These are phyloP conservation scores for Metschnikowia matae DNA, from an alignment of 805 yeast species.

Conservation along the genomic window DNA sequence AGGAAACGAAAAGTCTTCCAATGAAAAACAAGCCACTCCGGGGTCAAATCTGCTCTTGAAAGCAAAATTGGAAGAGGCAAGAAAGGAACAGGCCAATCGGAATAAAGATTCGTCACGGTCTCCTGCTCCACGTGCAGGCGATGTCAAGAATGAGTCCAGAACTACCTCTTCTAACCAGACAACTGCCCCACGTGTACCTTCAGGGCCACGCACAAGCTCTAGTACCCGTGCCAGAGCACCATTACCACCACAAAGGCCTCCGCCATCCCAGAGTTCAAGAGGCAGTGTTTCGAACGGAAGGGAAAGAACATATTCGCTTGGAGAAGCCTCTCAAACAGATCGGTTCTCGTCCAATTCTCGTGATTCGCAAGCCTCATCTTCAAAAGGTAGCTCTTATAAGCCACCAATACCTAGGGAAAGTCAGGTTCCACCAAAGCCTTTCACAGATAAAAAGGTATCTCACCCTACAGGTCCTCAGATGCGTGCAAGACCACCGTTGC, in stretches of 20 bases:
- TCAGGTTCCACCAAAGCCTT: background rate
- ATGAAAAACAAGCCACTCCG: no score
- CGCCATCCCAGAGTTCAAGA: conserved; percentile 7
- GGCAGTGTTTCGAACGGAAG: conserved; percentile 7
- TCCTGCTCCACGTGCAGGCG: background rate
- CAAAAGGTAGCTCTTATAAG: background rate
- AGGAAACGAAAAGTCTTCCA: background rate
- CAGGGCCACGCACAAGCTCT: background rate
- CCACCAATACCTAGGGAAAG: background rate
- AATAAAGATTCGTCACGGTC: background rate
- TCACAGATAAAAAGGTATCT: background rate
- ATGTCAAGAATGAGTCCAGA: background rate
- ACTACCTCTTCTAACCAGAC: background rate
- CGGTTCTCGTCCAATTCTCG: background rate
- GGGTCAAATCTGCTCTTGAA: conserved; percentile 11
- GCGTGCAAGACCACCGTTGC: conserved; percentile 8
- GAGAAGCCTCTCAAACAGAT: conserved; percentile 3
- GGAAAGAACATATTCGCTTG: conserved; percentile 7
- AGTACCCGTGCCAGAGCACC: conserved; percentile 17
- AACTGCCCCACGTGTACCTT: background rate
- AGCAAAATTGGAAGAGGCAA: conserved; percentile 22
- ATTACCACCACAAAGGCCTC: conserved; percentile 21
- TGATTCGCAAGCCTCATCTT: background rate
- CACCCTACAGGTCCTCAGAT: background rate
- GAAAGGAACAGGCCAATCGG: conserved; percentile 18